A percentile compares a stretch with the other conserved stretches of the same genome.
Conservation (phyloP, 805 yeast species). For the Maudiozyma bulderi region DNA sequence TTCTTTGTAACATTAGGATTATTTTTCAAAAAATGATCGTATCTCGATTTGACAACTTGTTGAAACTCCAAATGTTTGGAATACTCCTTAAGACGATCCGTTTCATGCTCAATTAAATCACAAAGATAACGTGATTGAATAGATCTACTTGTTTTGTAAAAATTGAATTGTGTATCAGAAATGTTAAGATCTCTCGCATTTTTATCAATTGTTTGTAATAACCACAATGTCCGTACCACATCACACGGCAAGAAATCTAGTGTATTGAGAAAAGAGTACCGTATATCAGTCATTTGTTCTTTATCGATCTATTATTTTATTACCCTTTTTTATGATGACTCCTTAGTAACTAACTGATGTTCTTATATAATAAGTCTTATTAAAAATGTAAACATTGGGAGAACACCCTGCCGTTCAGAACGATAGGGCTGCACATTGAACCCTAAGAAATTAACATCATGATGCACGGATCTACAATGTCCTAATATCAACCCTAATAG, state of each 20-base stretch:
- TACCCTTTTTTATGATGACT: too few species aligned
- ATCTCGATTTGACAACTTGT: constrained; percentile 5
- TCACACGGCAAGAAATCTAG: constrained; percentile 38
- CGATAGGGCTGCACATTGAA: too few species aligned
- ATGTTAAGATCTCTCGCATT: not conserved
- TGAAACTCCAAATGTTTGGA: constrained; percentile 6
- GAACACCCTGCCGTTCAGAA: too few species aligned
- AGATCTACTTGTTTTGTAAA: constrained; percentile 2
- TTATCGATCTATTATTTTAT: not conserved
- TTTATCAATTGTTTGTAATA: constrained; percentile 30
- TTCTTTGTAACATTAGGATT: not conserved
- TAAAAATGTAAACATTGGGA: too few species aligned
- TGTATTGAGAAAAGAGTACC: constrained; percentile 31
- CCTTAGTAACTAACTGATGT: too few species aligned
- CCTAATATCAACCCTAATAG: too few species aligned
- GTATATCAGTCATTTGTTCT: constrained; percentile 21
- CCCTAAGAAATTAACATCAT: too few species aligned
- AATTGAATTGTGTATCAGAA: not conserved
- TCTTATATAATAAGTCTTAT: too few species aligned
- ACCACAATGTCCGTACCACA: constrained; percentile 34
- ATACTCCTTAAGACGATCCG: constrained; percentile 5
- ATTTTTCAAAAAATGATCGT: constrained; percentile 1
- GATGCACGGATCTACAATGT: too few species aligned
- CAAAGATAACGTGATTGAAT: constrained; percentile 10
- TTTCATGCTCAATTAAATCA: constrained; percentile 8